A percentile compares a stretch with the other conserved stretches of the same genome.
Conservation (phyloP, 2,329 filamentous ascomycete genomes). For the Metarhizium anisopliae region DNA sequence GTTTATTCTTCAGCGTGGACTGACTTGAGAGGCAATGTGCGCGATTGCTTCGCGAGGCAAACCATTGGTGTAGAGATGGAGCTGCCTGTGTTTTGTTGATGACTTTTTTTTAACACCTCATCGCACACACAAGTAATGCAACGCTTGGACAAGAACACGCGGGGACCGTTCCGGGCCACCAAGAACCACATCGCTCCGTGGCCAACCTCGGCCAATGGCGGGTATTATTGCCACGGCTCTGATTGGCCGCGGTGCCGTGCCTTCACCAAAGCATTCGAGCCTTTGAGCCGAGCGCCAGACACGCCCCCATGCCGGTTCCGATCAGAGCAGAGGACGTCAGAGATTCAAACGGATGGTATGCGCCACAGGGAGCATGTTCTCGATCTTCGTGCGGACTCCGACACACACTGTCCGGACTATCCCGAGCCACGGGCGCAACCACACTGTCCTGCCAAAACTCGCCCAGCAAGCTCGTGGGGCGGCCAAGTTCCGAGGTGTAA, state of each 20-base stretch:
- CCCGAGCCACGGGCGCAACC: conserved; percentile 3
- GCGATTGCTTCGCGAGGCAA: too few species aligned
- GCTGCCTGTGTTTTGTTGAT: too few species aligned
- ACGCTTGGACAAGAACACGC: too few species aligned
- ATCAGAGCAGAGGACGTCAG: too few species aligned
- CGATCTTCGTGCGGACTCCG: background rate
- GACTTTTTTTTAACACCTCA: too few species aligned
- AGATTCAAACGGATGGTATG: background rate
- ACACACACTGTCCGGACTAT: conserved; percentile 6
- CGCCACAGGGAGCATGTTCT: conserved; percentile 4
- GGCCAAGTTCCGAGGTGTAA: conserved; percentile 6
- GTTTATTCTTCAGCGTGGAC: too few species aligned
- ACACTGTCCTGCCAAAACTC: too few species aligned
- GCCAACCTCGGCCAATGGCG: conserved; percentile 34
- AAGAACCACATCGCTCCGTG: background rate
- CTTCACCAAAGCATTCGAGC: background rate
- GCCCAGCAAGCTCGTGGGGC: background rate
- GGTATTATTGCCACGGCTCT: conserved; percentile 12
- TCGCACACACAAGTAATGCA: too few species aligned
- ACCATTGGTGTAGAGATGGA: too few species aligned
- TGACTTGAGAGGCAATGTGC: too few species aligned
- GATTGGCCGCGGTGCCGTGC: background rate
- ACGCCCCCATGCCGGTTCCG: too few species aligned
- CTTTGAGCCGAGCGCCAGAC: conserved; percentile 9
- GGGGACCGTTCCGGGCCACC: too few species aligned